These are phyloP conservation scores for Penicillium verrucosum DNA, from an alignment of 2,329 filamentous ascomycete genomes.

Conservation along the genomic window DNA sequence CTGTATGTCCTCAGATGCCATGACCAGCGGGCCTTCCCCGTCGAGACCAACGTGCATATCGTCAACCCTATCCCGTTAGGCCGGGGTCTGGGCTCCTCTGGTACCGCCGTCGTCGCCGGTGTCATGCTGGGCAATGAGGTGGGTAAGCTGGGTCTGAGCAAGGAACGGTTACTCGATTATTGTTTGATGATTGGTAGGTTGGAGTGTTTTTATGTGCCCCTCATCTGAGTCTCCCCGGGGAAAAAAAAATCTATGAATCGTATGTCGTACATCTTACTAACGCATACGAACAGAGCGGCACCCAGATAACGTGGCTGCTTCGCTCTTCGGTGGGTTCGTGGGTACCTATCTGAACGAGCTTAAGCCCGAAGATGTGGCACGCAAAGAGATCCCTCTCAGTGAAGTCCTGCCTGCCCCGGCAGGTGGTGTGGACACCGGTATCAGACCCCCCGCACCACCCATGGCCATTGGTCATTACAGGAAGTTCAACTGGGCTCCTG, in stretches of 20 bases:
- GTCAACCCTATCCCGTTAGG: constrained; percentile 93
- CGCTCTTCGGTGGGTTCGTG: constrained; percentile 92
- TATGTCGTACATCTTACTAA: constrained; percentile 14
- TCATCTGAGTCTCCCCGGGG: not conserved
- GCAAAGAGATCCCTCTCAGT: constrained; percentile 88
- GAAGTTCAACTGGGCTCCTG: constrained; percentile 87
- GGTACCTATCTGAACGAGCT: constrained; percentile 95
- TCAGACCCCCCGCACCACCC: constrained; percentile 83
- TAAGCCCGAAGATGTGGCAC: constrained; percentile 79
- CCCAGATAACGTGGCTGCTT: constrained; percentile 91
- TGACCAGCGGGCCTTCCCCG: constrained; percentile 77
- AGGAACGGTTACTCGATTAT: constrained; percentile 86
- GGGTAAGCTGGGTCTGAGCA: constrained; percentile 71
- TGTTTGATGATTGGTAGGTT: constrained; percentile 86
- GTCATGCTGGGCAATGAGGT: constrained; percentile 91
- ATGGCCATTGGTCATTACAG: constrained; percentile 92
- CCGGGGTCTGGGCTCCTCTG: constrained; percentile 88
- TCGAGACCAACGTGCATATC: constrained; percentile 87
- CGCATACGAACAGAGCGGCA: constrained; percentile 59
- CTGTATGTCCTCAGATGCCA: constrained; percentile 94
- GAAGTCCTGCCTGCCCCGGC: constrained; percentile 89
- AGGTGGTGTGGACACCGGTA: constrained; percentile 85
- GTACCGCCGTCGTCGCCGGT: constrained; percentile 90
- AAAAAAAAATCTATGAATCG: not conserved
- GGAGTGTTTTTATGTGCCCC: not conserved